Base-by-base conservation (phyloP, 495 filamentous ascomycete genomes). In the Penicillium canariense region DNA sequence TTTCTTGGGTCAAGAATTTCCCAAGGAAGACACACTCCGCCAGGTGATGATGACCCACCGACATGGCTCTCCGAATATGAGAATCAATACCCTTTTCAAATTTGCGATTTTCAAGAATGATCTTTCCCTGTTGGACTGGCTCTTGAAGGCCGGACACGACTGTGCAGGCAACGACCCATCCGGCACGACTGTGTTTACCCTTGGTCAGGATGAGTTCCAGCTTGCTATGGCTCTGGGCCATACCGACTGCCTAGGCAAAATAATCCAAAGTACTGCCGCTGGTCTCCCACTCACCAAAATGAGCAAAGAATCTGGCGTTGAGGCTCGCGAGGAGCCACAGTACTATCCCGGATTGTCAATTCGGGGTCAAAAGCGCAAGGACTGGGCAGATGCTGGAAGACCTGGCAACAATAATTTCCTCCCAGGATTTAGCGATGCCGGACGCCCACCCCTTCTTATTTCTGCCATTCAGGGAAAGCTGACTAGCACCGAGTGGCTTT, bases 341-440 rank as follows among this genome's bases (percentile, higher is more conserved):
- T 88, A 82, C 62, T 90, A 91, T 58, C 86, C 85, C 58, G 87
- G 88, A 0, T 64, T 90, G 42, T 86, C 78, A 8, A 82, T 91
- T 9, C 83, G 85, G 57, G 87, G 88, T 2, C 82, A 82, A 65
- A 90, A 90, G 76, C 79, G 84, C 45, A 72, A 75, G 15, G 81
- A 79, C 49, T 80, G 86, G 86, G 85, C 85, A 0, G 68, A 67
- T 15, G 77, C 78, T n/a, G 79, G 79, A 14, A 72, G 80, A 5
- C 30, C 20, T 42, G 74, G 72, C 36, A 55, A 15, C 58, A 56
- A 27, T 14, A 58, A 2, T 58, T 53, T 2, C 57, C 5, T 45
- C 17, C 7, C 6, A 1, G 43, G 43, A 4, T 47, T 17, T 15
- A 26, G 14, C 14, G 46, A 48, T 50, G 1, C 66, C 30, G 64